Percentiles rank a stretch among this genome's conserved stretches.
Conservation (phyloP, 306 rosid species). For the Inga leiocalycina region DNA sequence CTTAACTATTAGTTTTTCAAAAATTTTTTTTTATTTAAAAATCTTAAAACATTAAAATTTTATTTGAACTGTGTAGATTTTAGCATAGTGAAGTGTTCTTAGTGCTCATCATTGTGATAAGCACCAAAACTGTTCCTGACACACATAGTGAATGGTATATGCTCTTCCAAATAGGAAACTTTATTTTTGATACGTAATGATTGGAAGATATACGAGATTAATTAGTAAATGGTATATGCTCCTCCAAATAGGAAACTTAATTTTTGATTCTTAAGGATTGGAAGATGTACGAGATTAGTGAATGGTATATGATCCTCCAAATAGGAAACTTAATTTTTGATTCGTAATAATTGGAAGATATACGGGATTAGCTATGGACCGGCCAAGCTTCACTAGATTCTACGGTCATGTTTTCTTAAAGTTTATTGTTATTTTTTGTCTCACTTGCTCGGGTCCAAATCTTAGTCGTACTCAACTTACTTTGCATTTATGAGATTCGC, state of each 20-base stretch:
- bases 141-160: too few species aligned
- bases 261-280: conserved; percentile 2
- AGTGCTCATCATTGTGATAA: too few species aligned
- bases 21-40: too few species aligned
- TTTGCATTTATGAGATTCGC: not conserved
- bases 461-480: not conserved
- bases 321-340: too few species aligned
- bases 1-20: too few species aligned
- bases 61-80: too few species aligned
- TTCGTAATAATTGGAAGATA: not conserved
- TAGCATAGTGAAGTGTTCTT: too few species aligned
- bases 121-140: too few species aligned
- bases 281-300: not conserved
- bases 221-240: too few species aligned
- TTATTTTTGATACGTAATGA: not conserved
- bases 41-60: too few species aligned
- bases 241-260: not conserved
- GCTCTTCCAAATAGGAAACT: not conserved
- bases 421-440: not conserved
- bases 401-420: not conserved
- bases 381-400: conserved; percentile 54
- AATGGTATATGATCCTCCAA: too few species aligned
- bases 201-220: not conserved
- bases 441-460: not conserved
- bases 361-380: conserved; percentile 18